Evolutionary conservation across 2,329 filamentous ascomycete species (phyloP).

Genomic region (Diaporthe australafricana): DNA sequence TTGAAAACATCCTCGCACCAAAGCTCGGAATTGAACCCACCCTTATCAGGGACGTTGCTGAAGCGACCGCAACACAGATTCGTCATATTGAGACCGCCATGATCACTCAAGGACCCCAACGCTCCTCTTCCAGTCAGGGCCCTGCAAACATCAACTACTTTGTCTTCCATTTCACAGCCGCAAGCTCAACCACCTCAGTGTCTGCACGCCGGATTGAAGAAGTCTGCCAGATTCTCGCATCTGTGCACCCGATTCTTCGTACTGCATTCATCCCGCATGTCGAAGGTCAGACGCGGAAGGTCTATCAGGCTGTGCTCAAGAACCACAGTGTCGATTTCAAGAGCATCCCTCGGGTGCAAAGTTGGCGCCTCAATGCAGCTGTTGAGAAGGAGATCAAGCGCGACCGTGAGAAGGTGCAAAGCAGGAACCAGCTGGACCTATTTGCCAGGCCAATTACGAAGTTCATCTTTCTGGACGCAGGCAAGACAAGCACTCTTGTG

Average conservation of each 20-base stretch:
- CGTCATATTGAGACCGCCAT: slow-evolving; percentile 61
- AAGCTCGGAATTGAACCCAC: slow-evolving; percentile 55
- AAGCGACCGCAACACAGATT: slow-evolving; percentile 61
- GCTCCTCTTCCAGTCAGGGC: slow-evolving; percentile 43
- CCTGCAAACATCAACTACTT: slow-evolving; percentile 61
- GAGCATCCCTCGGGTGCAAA: slow-evolving; percentile 52
- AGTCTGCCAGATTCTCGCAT: slow-evolving; percentile 57
- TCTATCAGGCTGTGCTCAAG: slow-evolving; percentile 62
- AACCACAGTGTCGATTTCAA: slow-evolving; percentile 57
- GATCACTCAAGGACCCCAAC: slow-evolving; percentile 39
- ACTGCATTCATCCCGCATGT: slow-evolving; percentile 62
- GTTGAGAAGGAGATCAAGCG: slow-evolving; percentile 56
- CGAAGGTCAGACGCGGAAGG: slow-evolving; percentile 48
- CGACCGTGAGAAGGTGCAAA: slow-evolving; percentile 48
- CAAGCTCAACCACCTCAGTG: slow-evolving; percentile 36
- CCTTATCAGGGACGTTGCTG: slow-evolving; percentile 59
- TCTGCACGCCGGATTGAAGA: slow-evolving; percentile 49
- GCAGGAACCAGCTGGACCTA: slow-evolving; percentile 46
- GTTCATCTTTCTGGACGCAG: slow-evolving; percentile 62
- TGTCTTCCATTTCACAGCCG: slow-evolving; percentile 58
- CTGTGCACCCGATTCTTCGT: slow-evolving; percentile 63
- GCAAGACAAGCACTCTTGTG: slow-evolving; percentile 59
- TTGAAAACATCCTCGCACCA: slow-evolving; percentile 55
- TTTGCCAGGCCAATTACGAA: slow-evolving; percentile 59
- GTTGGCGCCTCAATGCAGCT: slow-evolving; percentile 52